Evolutionary conservation across 2,329 filamentous ascomycete species (phyloP).

Genomic region (Aspergillus tubingensis): DNA sequence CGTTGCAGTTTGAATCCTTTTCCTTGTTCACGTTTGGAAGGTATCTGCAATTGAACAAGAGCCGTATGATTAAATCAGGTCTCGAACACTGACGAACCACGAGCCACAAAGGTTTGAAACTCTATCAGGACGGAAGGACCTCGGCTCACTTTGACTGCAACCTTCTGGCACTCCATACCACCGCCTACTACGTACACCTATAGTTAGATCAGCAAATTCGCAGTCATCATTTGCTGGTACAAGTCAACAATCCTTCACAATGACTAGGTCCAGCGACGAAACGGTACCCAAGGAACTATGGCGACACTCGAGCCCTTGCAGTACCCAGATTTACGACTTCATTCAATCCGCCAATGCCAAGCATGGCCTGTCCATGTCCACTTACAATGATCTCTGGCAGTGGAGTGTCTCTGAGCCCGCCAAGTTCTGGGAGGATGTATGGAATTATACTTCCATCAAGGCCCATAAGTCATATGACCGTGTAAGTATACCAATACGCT

Average conservation of each 20-base stretch:
- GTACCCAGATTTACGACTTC: constrained; percentile 73
- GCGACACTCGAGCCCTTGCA: constrained; percentile 67
- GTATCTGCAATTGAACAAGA: neutral
- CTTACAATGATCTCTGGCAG: constrained; percentile 74
- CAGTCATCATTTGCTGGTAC: neutral
- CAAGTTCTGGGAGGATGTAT: constrained; percentile 81
- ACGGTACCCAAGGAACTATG: constrained; percentile 59
- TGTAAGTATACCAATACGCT: constrained; percentile 28
- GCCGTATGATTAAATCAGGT: neutral
- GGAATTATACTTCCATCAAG: constrained; percentile 77
- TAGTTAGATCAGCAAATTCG: neutral
- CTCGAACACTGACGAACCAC: neutral
- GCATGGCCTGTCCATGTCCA: constrained; percentile 62
- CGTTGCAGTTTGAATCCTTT: neutral
- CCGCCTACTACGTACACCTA: neutral
- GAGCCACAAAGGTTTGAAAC: neutral
- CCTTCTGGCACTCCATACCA: neutral
- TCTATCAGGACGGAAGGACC: neutral
- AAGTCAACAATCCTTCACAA: no score
- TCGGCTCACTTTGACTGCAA: neutral
- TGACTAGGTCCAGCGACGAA: constrained; percentile 15
- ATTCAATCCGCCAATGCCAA: constrained; percentile 68
- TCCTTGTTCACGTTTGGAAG: neutral
- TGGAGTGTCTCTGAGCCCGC: constrained; percentile 81
- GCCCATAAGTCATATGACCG: constrained; percentile 60